These are phyloP conservation scores for Gymnopilus dilepis DNA, from an alignment of 768 basidiomycete genomes.

Conservation along the genomic window DNA sequence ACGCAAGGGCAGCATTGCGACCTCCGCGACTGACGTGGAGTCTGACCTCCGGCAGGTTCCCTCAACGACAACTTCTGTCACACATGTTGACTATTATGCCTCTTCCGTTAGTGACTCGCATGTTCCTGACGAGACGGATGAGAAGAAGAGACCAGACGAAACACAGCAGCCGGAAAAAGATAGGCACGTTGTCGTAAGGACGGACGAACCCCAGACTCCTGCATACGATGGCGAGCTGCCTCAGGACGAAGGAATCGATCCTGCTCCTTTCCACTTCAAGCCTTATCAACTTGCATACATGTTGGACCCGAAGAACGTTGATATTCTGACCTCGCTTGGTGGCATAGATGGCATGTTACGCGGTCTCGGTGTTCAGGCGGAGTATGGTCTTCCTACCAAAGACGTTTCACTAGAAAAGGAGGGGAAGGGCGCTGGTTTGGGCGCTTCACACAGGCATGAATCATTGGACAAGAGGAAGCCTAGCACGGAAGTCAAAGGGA, in stretches of 20 bases:
- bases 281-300: conserved; percentile 82
- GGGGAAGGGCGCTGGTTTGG: conserved; percentile 26
- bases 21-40: conserved; percentile 59
- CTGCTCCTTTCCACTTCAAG: conserved; percentile 74
- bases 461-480: conserved; percentile 23
- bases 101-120: conserved; percentile 28
- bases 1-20: conserved; percentile 64
- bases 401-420: conserved; percentile 17
- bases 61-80: conserved; percentile 40
- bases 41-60: conserved; percentile 52
- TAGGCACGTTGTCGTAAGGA: conserved; percentile 29
- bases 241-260: conserved; percentile 52
- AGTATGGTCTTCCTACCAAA: conserved; percentile 48
- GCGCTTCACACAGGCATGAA: conserved; percentile 35
- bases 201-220: conserved; percentile 33
- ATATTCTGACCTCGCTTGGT: conserved; percentile 68
- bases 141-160: conserved; percentile 24
- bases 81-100: conserved; percentile 36
- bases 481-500: conserved; percentile 13
- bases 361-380: conserved; percentile 73
- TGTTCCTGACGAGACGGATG: conserved; percentile 15
- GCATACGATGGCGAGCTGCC: conserved; percentile 40
- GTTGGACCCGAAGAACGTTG: conserved; percentile 87
- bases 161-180: conserved; percentile 32
- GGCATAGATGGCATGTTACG: conserved; percentile 69